Evolutionary conservation across 352 stramenopile genomes (phyloP).

Genomic region (Globisporangium abappressorium): DNA sequence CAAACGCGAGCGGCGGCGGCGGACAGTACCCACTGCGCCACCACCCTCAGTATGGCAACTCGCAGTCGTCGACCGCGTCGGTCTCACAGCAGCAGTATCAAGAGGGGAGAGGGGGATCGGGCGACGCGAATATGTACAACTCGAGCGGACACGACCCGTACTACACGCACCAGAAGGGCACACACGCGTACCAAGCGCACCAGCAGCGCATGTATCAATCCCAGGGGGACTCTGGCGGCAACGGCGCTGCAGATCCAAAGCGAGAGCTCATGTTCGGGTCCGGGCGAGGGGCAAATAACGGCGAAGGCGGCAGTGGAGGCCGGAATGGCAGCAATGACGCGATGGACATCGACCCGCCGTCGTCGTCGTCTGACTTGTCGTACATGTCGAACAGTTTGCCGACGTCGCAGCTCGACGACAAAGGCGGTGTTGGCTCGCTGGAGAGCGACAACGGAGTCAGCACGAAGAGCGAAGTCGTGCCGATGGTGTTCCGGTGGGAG

Average conservation of each 20-base stretch:
- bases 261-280: constrained; percentile 10
- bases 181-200: constrained; percentile 4
- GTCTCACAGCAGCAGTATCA: constrained; percentile 19
- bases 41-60: constrained; percentile 49
- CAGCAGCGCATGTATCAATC: constrained; percentile 20
- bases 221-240: background rate
- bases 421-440: constrained; percentile 17
- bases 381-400: constrained; percentile 24
- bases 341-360: constrained; percentile 67
- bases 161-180: constrained; percentile 14
- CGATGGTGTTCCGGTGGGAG: constrained; percentile 99
- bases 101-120: constrained; percentile 12
- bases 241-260: background rate
- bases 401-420: constrained; percentile 28
- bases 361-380: constrained; percentile 28
- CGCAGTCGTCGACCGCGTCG: constrained; percentile 1
- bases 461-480: constrained; percentile 52
- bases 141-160: constrained; percentile 17
- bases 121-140: constrained; percentile 13
- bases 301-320: constrained; percentile 3
- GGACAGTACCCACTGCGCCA: constrained; percentile 64
- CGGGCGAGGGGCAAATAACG: constrained; percentile 7
- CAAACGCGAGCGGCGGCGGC: constrained; percentile 38
- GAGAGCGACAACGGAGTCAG: constrained; percentile 8
- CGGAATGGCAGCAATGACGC: constrained; percentile 28